phyloP scores from a whole-genome alignment of 176 grass and related monocot species.

The Carex myosuroides region DNA sequence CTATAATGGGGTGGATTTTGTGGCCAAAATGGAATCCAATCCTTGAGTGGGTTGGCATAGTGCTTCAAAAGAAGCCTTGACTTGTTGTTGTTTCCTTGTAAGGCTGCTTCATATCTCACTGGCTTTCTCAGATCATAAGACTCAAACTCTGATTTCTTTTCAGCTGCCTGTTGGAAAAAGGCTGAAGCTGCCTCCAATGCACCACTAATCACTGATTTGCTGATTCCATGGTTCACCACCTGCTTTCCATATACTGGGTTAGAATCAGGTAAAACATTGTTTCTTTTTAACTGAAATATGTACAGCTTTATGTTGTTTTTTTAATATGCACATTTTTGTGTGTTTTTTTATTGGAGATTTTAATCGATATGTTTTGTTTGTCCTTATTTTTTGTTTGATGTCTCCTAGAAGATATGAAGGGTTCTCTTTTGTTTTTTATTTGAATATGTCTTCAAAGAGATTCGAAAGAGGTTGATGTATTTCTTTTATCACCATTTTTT shows the following conservation, averaged over 20 bases:
- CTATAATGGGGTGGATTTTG: conserved; percentile 42
- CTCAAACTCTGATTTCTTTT: conserved; percentile 43
- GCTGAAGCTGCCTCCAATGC: conserved; percentile 42
- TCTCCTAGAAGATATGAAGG: neutral
- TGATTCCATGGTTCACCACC: conserved; percentile 70
- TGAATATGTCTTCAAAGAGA: neutral
- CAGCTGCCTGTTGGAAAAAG: conserved; percentile 44
- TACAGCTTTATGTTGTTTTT: neutral
- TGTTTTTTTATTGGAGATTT: neutral
- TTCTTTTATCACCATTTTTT: neutral
- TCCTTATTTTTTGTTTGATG: neutral
- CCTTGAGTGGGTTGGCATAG: conserved; percentile 48
- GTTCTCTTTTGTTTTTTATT: neutral
- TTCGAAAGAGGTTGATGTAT: neutral
- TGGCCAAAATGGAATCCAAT: conserved; percentile 61
- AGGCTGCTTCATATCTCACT: conserved; percentile 51
- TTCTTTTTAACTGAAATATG: neutral
- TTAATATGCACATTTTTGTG: neutral
- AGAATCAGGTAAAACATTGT: neutral
- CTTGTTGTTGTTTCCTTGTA: conserved; percentile 26
- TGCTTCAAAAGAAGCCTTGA: conserved; percentile 65
- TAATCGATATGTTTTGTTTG: neutral
- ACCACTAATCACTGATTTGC: conserved; percentile 31
- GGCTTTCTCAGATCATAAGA: conserved; percentile 41
- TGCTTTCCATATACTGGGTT: conserved; percentile 3